phyloP scores from a whole-genome alignment of 2,329 filamentous ascomycete genomes.

The Ceratocystiopsis brevicomis region DNA sequence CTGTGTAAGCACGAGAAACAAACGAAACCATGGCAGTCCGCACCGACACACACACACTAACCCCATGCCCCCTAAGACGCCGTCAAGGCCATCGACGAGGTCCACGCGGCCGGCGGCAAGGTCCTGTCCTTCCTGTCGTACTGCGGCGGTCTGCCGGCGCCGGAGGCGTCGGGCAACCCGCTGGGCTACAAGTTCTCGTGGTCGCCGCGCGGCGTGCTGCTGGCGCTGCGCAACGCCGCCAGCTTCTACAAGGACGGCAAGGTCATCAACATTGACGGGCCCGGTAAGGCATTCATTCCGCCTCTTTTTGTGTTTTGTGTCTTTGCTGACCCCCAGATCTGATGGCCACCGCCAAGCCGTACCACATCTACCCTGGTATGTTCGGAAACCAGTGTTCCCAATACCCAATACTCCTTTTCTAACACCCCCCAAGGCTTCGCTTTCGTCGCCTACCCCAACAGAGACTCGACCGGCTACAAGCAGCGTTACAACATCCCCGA shows the following conservation, averaged over 20 bases:
- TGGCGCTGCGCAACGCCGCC: conserved; percentile 73
- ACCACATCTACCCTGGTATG: conserved; percentile 56
- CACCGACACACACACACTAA: too few species aligned
- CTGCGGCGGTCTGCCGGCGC: conserved; percentile 61
- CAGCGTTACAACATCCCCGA: conserved; percentile 86
- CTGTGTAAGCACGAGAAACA: conserved; percentile 16
- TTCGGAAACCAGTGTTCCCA: too few species aligned
- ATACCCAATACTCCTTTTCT: too few species aligned
- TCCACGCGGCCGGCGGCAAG: conserved; percentile 77
- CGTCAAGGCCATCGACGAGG: conserved; percentile 70
- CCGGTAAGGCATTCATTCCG: conserved; percentile 8
- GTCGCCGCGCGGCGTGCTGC: conserved; percentile 63
- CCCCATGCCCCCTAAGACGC: conserved; percentile 44
- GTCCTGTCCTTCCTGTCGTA: conserved; percentile 65
- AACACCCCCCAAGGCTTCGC: conserved; percentile 44
- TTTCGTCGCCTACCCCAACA: conserved; percentile 88
- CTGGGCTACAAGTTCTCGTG: conserved; percentile 86
- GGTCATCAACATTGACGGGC: conserved; percentile 42
- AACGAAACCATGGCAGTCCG: neutral
- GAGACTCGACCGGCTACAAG: conserved; percentile 72
- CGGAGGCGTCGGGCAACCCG: conserved; percentile 67
- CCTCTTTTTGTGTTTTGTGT: neutral
- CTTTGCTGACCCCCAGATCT: conserved; percentile 31
- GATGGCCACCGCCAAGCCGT: conserved; percentile 77
- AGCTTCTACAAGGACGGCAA: conserved; percentile 68